Conservation (phyloP, 345 rosid genomes). For the Toxicodendron radicans region DNA sequence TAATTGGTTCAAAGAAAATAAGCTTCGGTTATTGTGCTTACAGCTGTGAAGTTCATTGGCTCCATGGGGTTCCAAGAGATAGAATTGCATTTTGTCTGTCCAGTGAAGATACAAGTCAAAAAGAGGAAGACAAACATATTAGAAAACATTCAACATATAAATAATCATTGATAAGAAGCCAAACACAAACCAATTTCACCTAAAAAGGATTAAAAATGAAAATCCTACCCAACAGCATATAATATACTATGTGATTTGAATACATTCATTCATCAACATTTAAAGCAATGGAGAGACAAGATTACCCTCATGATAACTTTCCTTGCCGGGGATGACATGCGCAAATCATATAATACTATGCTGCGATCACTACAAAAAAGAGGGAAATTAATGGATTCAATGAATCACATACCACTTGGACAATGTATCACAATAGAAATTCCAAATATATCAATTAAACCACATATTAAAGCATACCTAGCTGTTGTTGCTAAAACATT, state of each 20-base stretch:
- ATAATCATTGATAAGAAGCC: no score
- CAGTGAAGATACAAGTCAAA: conserved; percentile 23
- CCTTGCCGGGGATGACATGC: conserved; percentile 76
- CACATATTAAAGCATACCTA: conserved; percentile 43
- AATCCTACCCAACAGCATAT: no score
- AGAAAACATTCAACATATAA: no score
- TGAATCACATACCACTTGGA: background rate
- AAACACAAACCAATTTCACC: no score
- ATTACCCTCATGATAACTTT: conserved; percentile 83
- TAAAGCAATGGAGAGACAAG: conserved; percentile 1
- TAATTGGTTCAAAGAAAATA: conserved; percentile 1
- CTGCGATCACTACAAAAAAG: conserved; percentile 67
- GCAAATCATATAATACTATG: conserved; percentile 76
- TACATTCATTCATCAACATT: background rate
- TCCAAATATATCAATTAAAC: background rate
- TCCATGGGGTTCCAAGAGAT: conserved; percentile 98
- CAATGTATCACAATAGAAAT: conserved; percentile 6
- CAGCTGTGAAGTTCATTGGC: conserved; percentile 97
- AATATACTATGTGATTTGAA: no score
- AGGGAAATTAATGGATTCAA: background rate
- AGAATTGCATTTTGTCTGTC: conserved; percentile 87
- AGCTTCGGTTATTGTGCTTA: conserved; percentile 42
- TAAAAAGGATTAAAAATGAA: no score
- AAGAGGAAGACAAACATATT: background rate
- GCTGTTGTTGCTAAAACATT: conserved; percentile 79